These are phyloP conservation scores for Globisporangium emineosum DNA, from an alignment of 352 stramenopile genomes.

Conservation along the genomic window DNA sequence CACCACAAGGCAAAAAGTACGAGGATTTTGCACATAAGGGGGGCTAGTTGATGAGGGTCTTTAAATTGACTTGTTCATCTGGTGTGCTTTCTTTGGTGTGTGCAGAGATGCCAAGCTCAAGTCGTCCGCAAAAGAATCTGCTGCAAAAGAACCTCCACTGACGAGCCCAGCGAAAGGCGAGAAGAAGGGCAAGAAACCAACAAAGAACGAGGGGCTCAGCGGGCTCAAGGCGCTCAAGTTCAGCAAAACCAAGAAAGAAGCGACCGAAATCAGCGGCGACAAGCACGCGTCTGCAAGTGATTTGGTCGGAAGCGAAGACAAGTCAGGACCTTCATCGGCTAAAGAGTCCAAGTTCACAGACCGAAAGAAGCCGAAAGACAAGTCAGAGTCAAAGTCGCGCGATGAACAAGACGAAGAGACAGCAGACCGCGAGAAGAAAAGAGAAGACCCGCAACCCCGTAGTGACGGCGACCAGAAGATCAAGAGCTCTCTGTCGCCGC, in stretches of 20 bases:
- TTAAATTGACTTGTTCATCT: neutral
- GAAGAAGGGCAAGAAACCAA: neutral
- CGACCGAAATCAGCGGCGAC: neutral
- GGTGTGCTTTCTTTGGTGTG: neutral
- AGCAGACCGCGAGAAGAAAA: neutral
- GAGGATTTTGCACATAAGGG: neutral
- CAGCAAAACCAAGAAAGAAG: constrained; percentile 5
- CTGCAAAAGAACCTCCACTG: neutral
- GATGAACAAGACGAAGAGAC: constrained; percentile 4
- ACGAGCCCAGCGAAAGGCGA: neutral
- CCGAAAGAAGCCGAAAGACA: neutral
- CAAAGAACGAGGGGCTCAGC: neutral
- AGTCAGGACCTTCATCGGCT: neutral
- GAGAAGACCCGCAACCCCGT: neutral
- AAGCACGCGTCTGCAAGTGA: neutral
- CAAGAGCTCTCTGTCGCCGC: constrained; percentile 12
- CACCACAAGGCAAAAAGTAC: neutral
- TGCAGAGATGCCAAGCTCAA: neutral
- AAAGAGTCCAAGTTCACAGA: neutral
- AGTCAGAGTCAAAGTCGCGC: neutral
- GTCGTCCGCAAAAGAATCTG: neutral
- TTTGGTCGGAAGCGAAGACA: neutral
- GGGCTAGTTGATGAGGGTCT: too few relatives aligned
- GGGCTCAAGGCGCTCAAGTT: constrained; percentile 1
- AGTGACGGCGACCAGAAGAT: neutral